Conservation (phyloP, 2,329 filamentous ascomycete genomes). For the Neurospora sp. region DNA sequence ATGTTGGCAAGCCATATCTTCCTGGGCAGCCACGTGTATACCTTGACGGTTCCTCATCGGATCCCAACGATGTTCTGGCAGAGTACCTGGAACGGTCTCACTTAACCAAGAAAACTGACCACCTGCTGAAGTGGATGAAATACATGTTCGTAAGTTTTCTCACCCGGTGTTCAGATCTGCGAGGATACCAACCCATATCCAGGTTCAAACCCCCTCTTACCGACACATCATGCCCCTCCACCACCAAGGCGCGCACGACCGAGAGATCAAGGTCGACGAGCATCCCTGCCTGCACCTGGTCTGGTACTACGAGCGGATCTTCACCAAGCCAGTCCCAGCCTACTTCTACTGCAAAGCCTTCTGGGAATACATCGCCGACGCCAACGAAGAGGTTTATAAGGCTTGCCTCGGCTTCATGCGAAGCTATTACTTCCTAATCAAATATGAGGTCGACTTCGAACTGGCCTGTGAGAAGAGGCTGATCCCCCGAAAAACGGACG, state of each 20-base stretch:
- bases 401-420: conserved; percentile 27
- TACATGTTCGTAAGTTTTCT: conserved; percentile 17
- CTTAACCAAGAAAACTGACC: conserved; percentile 14
- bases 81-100: conserved; percentile 15
- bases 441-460: conserved; percentile 25
- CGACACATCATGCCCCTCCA: conserved; percentile 27
- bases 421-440: conserved; percentile 26
- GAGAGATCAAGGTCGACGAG: conserved; percentile 30
- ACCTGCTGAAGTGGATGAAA: conserved; percentile 18
- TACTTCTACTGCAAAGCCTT: conserved; percentile 27
- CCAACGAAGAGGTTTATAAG: conserved; percentile 10
- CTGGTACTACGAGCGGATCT: conserved; percentile 30
- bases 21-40: conserved; percentile 19
- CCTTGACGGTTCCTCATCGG: conserved; percentile 2
- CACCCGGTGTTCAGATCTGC: background rate
- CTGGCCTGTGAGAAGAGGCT: conserved; percentile 21
- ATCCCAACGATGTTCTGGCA: conserved; percentile 6
- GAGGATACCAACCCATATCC: no score
- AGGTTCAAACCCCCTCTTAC: conserved; percentile 17
- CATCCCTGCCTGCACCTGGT: conserved; percentile 31
- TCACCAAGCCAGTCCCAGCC: conserved; percentile 31
- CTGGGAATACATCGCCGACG: conserved; percentile 22
- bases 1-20: conserved; percentile 10
- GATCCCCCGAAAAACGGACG: conserved; percentile 18
- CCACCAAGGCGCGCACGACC: conserved; percentile 27